Conservation (phyloP, 768 basidiomycete genomes). For the Naganishia friedmannii region DNA sequence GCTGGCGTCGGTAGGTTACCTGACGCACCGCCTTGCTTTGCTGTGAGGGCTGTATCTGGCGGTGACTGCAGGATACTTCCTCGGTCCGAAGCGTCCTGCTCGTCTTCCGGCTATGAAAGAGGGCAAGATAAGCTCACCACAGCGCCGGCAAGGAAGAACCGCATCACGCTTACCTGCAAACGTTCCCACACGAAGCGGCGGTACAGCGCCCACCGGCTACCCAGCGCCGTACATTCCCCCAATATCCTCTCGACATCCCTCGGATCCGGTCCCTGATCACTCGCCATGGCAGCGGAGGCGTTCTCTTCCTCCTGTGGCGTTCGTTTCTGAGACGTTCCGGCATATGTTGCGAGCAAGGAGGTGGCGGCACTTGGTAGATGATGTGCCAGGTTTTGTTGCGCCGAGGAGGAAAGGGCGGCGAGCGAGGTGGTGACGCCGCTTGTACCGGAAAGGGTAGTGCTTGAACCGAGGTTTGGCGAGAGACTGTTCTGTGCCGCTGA, state of each 20-base stretch:
- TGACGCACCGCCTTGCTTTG: not conserved
- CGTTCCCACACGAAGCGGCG: constrained; percentile 77
- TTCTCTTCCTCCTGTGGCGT: constrained; percentile 51
- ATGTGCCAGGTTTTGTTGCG: constrained; percentile 39
- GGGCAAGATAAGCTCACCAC: not conserved
- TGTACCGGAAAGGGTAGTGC: constrained; percentile 25
- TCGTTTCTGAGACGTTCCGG: constrained; percentile 30
- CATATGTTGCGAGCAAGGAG: constrained; percentile 45
- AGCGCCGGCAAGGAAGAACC: not conserved
- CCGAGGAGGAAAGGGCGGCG: constrained; percentile 31
- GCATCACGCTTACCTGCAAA: constrained; percentile 64
- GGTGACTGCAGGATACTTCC: not conserved
- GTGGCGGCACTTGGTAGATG: constrained; percentile 43
- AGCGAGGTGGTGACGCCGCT: constrained; percentile 40
- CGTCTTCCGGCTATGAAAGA: constrained; percentile 29
- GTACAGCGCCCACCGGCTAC: constrained; percentile 87
- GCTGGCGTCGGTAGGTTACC: not conserved
- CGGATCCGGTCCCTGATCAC: constrained; percentile 62
- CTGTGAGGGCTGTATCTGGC: not conserved
- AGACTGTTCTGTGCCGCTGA: not conserved
- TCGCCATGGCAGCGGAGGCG: constrained; percentile 21
- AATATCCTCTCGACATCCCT: constrained; percentile 86
- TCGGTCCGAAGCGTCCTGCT: constrained; percentile 25
- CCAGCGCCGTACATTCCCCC: constrained; percentile 85
- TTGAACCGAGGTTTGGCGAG: not conserved